Conservation (phyloP, 2,329 filamentous ascomycete genomes). For the Aspergillus japonicus region DNA sequence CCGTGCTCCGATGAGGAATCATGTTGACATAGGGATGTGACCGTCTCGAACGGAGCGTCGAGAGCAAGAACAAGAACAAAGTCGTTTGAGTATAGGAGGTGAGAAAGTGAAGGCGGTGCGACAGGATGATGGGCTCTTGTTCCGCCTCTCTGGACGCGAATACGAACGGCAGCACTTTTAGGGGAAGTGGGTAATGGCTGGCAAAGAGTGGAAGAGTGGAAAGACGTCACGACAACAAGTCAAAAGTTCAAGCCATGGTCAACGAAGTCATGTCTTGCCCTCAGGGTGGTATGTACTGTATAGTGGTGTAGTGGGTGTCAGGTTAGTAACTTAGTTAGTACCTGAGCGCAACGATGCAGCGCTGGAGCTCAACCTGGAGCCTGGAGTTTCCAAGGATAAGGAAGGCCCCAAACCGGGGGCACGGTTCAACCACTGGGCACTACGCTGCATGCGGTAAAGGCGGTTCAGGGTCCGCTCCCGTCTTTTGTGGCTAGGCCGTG, state of each 20-base stretch:
- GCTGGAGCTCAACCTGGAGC: too few species aligned
- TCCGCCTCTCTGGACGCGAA: not conserved
- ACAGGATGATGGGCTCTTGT: too few species aligned
- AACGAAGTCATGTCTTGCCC: not conserved
- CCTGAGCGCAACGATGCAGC: too few species aligned
- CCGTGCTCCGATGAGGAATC: conserved; percentile 43
- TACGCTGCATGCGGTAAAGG: not conserved
- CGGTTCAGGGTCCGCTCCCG: not conserved
- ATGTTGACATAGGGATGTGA: conserved; percentile 25
- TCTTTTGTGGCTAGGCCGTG: not conserved
- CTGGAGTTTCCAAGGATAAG: too few species aligned
- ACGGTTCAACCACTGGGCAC: not conserved
- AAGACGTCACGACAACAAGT: not conserved
- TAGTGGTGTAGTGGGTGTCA: too few species aligned
- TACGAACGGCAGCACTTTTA: not conserved
- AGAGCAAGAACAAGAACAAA: not conserved
- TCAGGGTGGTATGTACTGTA: too few species aligned
- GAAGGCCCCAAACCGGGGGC: not conserved
- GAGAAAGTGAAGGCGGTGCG: not conserved
- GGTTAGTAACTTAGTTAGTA: not conserved
- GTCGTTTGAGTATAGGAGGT: not conserved
- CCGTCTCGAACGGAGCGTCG: not conserved
- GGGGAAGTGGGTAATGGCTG: not conserved
- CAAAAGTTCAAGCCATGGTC: not conserved
- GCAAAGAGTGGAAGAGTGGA: not conserved